phyloP scores from a whole-genome alignment of 1,284 basidiomycete genomes.

The Trichosporon coremiiforme region DNA sequence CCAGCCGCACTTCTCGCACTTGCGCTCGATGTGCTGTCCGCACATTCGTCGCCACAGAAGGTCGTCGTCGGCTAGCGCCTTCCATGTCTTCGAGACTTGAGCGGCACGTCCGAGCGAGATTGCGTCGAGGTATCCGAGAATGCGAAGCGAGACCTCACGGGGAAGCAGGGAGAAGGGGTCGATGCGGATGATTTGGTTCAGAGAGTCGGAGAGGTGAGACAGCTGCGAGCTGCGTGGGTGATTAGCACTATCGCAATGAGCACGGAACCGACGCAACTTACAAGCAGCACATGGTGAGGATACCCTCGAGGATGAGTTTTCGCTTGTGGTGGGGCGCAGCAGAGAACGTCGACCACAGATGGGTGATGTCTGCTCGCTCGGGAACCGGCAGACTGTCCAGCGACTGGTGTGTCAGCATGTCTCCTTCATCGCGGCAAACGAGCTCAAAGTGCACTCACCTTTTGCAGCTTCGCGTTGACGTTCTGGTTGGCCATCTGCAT shows the following conservation, averaged over 20 bases:
- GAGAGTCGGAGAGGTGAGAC: slow-evolving; percentile 91
- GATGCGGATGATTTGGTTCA: slow-evolving; percentile 87
- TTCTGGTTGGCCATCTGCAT: slow-evolving; percentile 98
- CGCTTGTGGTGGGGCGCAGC: slow-evolving; percentile 87
- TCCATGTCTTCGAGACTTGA: slow-evolving; percentile 88
- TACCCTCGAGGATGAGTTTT: slow-evolving; percentile 90
- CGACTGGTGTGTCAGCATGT: slow-evolving; percentile 63
- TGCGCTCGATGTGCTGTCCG: slow-evolving; percentile 97
- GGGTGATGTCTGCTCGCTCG: slow-evolving; percentile 86
- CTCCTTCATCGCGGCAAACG: not conserved
- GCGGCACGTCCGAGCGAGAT: slow-evolving; percentile 93
- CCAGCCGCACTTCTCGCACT: slow-evolving; percentile 98
- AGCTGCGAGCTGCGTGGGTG: slow-evolving; percentile 67
- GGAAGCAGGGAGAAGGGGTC: slow-evolving; percentile 93
- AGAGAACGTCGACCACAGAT: slow-evolving; percentile 96
- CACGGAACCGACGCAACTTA: slow-evolving; percentile 35
- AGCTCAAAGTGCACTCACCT: slow-evolving; percentile 62
- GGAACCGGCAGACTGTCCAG: slow-evolving; percentile 86
- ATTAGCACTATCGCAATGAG: slow-evolving; percentile 15
- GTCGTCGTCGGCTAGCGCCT: slow-evolving; percentile 89
- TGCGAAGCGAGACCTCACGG: slow-evolving; percentile 83
- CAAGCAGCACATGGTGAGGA: slow-evolving; percentile 99
- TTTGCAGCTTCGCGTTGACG: slow-evolving; percentile 87
- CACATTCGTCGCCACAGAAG: slow-evolving; percentile 95
- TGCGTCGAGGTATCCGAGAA: slow-evolving; percentile 91